Evolutionary conservation across 2,329 filamentous ascomycete species (phyloP).

Genomic region (Penicillium sp.): DNA sequence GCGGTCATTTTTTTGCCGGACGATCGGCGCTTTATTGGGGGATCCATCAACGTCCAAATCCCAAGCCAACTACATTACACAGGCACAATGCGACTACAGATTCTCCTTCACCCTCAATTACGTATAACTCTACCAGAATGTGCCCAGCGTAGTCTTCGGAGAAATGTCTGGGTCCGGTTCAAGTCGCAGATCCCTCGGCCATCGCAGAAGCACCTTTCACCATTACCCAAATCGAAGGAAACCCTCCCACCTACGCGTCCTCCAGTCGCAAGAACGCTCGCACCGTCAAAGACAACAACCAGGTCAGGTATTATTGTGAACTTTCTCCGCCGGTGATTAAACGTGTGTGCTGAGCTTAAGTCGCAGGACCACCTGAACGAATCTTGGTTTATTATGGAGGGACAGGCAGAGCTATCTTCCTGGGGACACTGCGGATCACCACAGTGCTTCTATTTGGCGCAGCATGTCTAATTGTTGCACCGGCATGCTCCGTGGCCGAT

Average conservation of each 20-base stretch:
- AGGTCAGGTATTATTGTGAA: constrained; percentile 30
- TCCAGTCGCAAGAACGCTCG: constrained; percentile 3
- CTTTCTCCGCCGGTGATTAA: background rate
- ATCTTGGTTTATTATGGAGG: constrained; percentile 75
- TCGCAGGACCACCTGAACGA: constrained; percentile 37
- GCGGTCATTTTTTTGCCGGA: background rate
- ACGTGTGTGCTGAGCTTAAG: constrained; percentile 9
- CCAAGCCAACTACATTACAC: constrained; percentile 2
- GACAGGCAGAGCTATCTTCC: constrained; percentile 61
- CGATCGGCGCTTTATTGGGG: constrained; percentile 7
- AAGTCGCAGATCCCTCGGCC: constrained; percentile 29
- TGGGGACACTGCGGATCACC: constrained; percentile 69
- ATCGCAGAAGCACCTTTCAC: constrained; percentile 21
- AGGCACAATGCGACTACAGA: constrained; percentile 25
- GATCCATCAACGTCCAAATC: constrained; percentile 7
- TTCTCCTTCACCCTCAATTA: constrained; percentile 32
- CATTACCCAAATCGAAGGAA: constrained; percentile 22
- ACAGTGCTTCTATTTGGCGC: constrained; percentile 67
- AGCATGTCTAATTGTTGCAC: constrained; percentile 63
- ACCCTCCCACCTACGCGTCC: constrained; percentile 14
- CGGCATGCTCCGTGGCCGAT: constrained; percentile 52
- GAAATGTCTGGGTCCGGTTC: constrained; percentile 25
- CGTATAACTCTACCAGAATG: constrained; percentile 25
- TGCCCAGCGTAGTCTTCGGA: constrained; percentile 27
- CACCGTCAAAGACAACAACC: constrained; percentile 24